Base-by-base conservation (phyloP, 257 asterid species). In the Penstemon davidsonii region DNA sequence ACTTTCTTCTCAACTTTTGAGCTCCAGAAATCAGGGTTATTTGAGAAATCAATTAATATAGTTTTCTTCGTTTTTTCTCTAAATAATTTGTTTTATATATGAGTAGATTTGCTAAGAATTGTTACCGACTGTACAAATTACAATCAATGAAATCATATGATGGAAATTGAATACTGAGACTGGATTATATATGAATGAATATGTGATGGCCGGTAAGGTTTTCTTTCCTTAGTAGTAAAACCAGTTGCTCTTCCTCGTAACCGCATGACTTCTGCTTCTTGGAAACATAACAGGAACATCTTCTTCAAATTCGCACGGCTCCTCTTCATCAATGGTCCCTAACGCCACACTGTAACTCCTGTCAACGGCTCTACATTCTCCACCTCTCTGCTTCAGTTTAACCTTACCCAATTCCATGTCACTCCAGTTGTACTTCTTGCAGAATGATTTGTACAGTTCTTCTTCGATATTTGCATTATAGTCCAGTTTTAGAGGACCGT, bases 321-420 rank as follows among this genome's bases (percentile, higher is more conserved):
- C 82, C 7, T 86, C 88, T 58, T 83, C 92, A 49, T 86, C 78
- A 33, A 86, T 83, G 7, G 78, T 79, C 25, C 92, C 92, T 11
- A 81, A 19, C 3, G 86, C 81, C 25, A 86, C 71, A 41, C 89
- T 86, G 57, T 73, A 83, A 74, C 87, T 83, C 66, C 89, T 69
- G 11, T 72, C 78, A 33, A 82, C 54, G 8, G 53, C 75, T 4
- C 45, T n/a, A 62, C 42, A 67, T 51, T 75, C 78, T 12, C 51
- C 53, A 7, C 15, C 56, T 37, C 64, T 52, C 62, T 59, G 11
- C 6, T 38, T 8, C 5, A 12, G 37, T 57, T 58, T 19, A 4
- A 4, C 64, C 60, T 59, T 55, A 25, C 41, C 53, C 11, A 37
- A 47, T 8, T 59, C 69, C 49, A 50, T 11, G 19, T 44, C 40